phyloP scores from a whole-genome alignment of 495 filamentous ascomycete species.

The Aspergillus ellipticus region DNA sequence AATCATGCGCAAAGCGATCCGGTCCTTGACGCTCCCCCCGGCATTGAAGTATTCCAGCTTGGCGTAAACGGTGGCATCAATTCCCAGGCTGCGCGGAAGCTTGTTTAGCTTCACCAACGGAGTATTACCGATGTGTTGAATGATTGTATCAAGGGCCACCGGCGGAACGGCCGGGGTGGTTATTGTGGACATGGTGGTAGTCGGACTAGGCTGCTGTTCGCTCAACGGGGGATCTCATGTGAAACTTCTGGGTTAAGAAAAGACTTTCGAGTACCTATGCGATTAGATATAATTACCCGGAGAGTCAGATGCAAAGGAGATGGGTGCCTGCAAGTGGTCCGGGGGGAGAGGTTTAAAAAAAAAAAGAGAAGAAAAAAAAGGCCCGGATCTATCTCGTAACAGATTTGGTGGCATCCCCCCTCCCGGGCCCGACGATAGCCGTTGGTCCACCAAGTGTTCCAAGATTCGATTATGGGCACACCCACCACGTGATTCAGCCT shows the following conservation, averaged over 20 bases:
- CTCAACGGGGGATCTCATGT: neutral
- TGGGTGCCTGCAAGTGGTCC: constrained; percentile 8
- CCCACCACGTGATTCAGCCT: neutral
- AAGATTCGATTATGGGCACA: neutral
- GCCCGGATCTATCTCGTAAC: constrained; percentile 5
- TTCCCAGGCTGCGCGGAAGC: constrained; percentile 83
- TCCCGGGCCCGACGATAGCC: constrained; percentile 13
- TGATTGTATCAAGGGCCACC: constrained; percentile 55
- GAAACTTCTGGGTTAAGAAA: neutral
- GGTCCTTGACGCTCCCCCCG: constrained; percentile 95
- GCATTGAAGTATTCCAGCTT: constrained; percentile 98
- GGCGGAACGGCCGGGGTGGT: constrained; percentile 51
- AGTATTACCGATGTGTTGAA: constrained; percentile 85
- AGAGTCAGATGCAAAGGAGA: neutral
- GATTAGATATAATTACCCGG: neutral
- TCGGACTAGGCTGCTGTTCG: neutral
- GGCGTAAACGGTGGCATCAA: constrained; percentile 86
- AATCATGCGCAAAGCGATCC: constrained; percentile 96
- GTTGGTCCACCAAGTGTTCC: constrained; percentile 3
- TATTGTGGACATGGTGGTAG: constrained; percentile 44
- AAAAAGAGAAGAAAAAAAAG: constrained; percentile 7
- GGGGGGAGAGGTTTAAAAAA: neutral
- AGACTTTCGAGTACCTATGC: neutral
- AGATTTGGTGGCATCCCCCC: constrained; percentile 2
- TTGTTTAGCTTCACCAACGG: constrained; percentile 89